Conservation (phyloP, 2,329 filamentous ascomycete species). For the Hawksworthiomyces lignivorus region DNA sequence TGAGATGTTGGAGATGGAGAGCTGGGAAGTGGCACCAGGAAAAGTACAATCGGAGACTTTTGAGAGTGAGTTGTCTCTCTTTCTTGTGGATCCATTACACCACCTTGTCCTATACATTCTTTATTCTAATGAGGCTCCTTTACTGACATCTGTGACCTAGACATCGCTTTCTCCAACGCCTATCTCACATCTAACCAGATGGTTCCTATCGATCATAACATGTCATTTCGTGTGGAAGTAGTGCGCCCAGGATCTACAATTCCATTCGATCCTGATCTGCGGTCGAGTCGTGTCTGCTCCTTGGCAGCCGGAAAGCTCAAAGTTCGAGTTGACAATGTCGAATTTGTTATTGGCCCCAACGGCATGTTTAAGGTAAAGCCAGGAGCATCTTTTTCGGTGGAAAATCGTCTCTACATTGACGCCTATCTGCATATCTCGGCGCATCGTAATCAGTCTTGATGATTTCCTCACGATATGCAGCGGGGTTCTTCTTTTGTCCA, state of each 20-base stretch:
- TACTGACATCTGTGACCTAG: conserved; percentile 12
- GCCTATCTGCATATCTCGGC: conserved; percentile 29
- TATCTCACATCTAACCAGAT: conserved; percentile 20
- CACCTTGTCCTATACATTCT: background rate
- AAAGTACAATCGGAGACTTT: conserved; percentile 15
- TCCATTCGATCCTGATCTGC: conserved; percentile 14
- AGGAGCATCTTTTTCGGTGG: conserved; percentile 28
- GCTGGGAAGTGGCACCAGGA: conserved; percentile 29
- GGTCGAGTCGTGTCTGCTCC: conserved; percentile 20
- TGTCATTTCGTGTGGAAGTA: conserved; percentile 22
- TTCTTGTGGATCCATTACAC: no score
- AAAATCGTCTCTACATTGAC: conserved; percentile 38
- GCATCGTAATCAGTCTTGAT: background rate
- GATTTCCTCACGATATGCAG: no score
- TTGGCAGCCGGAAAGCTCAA: conserved; percentile 24
- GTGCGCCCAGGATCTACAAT: conserved; percentile 18
- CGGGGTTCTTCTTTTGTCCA: no score
- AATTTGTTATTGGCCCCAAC: conserved; percentile 34
- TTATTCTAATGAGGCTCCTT: background rate
- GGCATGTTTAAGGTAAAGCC: conserved; percentile 37
- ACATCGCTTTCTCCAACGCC: conserved; percentile 26
- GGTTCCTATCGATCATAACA: conserved; percentile 19
- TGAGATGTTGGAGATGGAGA: conserved; percentile 26
- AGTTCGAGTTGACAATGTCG: conserved; percentile 22
- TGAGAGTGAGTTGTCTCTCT: conserved; percentile 16